A percentile compares a stretch with the other conserved stretches of the same genome.
Conservation (phyloP, 495 filamentous ascomycete genomes). For the Viridothelium virens region DNA sequence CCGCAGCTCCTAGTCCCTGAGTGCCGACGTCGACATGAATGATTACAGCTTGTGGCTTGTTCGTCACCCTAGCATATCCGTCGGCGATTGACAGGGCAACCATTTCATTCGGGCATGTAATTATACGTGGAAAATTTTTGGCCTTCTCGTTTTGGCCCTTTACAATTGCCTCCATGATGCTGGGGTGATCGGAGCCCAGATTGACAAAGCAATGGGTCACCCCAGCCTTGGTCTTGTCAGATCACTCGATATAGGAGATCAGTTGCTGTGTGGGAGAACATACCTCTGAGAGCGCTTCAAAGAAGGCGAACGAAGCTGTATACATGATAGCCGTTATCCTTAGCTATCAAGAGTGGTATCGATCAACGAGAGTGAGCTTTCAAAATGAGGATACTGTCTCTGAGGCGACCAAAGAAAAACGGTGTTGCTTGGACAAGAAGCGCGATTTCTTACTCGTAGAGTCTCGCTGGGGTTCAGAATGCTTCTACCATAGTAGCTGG, state of each 20-base stretch:
- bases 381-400: not conserved
- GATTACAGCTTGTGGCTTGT: conserved; percentile 82
- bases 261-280: not conserved
- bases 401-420: not conserved
- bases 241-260: not conserved
- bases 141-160: conserved; percentile 65
- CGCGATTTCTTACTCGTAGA: not conserved
- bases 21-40: conserved; percentile 96
- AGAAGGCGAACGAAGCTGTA: conserved; percentile 80
- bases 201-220: conserved; percentile 90
- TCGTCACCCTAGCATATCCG: conserved; percentile 81
- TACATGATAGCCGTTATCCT: conserved; percentile 37
- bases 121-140: conserved; percentile 70
- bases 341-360: not conserved
- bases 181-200: conserved; percentile 87
- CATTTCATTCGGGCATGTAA: conserved; percentile 85
- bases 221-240: conserved; percentile 52
- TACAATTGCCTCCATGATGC: conserved; percentile 93
- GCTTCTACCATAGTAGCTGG: not conserved
- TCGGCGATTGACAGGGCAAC: conserved; percentile 96
- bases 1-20: conserved; percentile 81
- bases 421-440: not conserved
- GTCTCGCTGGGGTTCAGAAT: not conserved
- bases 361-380: not conserved
- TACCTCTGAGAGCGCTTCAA: conserved; percentile 82